phyloP scores from a whole-genome alignment of 208 protist genomes.

The Trypanosoma vivax region DNA sequence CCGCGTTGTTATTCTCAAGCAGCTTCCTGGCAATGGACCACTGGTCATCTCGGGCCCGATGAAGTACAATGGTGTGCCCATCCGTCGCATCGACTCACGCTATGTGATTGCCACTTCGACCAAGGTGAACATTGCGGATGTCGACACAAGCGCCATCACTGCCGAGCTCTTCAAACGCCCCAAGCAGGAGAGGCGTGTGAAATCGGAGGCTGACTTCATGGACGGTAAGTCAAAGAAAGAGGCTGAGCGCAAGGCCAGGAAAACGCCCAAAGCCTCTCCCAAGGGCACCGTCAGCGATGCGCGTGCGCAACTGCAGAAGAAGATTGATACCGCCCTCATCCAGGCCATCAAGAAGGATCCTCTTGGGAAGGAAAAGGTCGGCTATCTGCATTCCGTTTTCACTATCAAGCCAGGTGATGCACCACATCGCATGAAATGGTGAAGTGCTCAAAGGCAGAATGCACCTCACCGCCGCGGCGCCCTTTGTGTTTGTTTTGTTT shows the following conservation, averaged over 20 bases:
- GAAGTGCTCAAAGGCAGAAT: slow-evolving; percentile 24
- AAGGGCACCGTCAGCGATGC: slow-evolving; percentile 54
- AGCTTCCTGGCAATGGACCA: slow-evolving; percentile 92
- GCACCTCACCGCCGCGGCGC: too few relatives aligned
- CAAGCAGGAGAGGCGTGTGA: slow-evolving; percentile 66
- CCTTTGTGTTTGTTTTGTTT: too few relatives aligned
- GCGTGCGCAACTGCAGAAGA: slow-evolving; percentile 72
- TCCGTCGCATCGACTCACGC: slow-evolving; percentile 95
- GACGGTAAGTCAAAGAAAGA: slow-evolving; percentile 68
- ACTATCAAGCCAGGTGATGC: slow-evolving; percentile 74
- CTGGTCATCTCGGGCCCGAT: slow-evolving; percentile 94
- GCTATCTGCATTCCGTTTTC: slow-evolving; percentile 83
- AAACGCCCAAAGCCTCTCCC: slow-evolving; percentile 53
- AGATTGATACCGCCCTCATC: slow-evolving; percentile 67
- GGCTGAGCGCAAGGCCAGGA: slow-evolving; percentile 65
- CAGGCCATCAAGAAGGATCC: slow-evolving; percentile 67
- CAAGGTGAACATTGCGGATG: slow-evolving; percentile 90
- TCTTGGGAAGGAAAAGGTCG: slow-evolving; percentile 63
- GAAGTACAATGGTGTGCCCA: slow-evolving; percentile 97
- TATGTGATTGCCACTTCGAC: slow-evolving; percentile 98
- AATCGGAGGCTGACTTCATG: slow-evolving; percentile 84
- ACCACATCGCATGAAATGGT: slow-evolving; percentile 86
- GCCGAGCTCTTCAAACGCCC: slow-evolving; percentile 57
- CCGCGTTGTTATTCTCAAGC: slow-evolving; percentile 97
- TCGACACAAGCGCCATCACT: slow-evolving; percentile 77